phyloP scores from a whole-genome alignment of 2,329 filamentous ascomycete species.

The Pseudogymnoascus sp. region DNA sequence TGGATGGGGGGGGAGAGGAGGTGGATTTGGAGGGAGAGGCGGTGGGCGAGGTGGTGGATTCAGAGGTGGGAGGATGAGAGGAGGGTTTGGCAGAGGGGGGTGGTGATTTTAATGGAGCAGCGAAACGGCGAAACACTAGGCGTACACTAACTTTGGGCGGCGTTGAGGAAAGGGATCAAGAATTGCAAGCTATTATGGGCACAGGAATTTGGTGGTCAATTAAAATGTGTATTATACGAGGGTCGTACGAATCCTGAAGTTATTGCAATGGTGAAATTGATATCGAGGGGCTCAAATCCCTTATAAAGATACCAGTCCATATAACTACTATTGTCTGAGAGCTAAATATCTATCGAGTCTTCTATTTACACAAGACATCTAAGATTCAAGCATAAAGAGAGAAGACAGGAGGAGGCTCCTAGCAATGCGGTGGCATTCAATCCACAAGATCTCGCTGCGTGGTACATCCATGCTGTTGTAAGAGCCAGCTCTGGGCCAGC shows the following conservation, averaged over 20 bases:
- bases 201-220: neutral
- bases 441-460: too few species aligned
- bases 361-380: too few species aligned
- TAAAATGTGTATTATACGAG: neutral
- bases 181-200: neutral
- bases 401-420: too few species aligned
- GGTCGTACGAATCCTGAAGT: neutral
- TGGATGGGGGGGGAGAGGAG: conserved; percentile 25
- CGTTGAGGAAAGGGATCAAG: neutral
- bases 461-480: too few species aligned
- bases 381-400: too few species aligned
- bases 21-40: conserved; percentile 34
- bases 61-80: conserved; percentile 18
- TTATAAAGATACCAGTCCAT: neutral
- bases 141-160: conserved; percentile 1
- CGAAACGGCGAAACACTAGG: conserved; percentile 1
- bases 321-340: neutral
- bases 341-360: too few species aligned
- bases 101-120: conserved; percentile 12
- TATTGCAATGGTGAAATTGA: neutral
- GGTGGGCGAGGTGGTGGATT: conserved; percentile 23
- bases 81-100: conserved; percentile 18
- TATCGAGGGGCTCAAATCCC: neutral
- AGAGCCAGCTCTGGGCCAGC: too few species aligned
- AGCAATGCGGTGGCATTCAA: too few species aligned